Evolutionary conservation across 768 basidiomycete genomes (phyloP).

Genomic region (Lactifluus volemus): DNA sequence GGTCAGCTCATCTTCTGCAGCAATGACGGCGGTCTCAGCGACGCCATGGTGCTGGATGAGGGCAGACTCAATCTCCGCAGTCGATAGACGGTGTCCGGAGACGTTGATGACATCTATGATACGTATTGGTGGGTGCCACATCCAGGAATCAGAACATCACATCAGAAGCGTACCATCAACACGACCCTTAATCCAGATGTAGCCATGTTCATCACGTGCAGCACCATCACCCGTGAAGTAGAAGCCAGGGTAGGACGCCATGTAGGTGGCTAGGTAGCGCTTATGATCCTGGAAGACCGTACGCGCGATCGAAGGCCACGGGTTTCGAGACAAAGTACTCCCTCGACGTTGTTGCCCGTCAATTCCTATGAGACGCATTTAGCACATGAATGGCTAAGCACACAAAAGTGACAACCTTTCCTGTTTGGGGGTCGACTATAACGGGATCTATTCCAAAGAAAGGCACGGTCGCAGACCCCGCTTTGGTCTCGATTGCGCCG

Average conservation of each 20-base stretch:
- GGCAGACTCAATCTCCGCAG: slow-evolving; percentile 96
- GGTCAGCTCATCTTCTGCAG: slow-evolving; percentile 77
- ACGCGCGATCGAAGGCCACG: slow-evolving; percentile 95
- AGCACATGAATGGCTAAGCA: not conserved
- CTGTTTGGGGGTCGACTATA: slow-evolving; percentile 78
- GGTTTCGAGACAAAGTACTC: slow-evolving; percentile 79
- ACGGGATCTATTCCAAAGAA: slow-evolving; percentile 93
- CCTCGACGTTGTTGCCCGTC: slow-evolving; percentile 78
- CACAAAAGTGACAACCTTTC: slow-evolving; percentile 33
- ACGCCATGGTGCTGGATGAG: slow-evolving; percentile 92
- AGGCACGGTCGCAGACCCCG: slow-evolving; percentile 93
- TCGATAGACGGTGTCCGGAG: slow-evolving; percentile 92
- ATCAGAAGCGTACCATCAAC: slow-evolving; percentile 62
- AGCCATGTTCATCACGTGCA: slow-evolving; percentile 87
- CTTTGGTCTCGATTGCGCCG: slow-evolving; percentile 92
- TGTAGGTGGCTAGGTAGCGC: slow-evolving; percentile 71
- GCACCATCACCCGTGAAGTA: slow-evolving; percentile 99
- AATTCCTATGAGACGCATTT: slow-evolving; percentile 37
- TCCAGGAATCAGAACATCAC: not conserved
- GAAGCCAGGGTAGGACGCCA: slow-evolving; percentile 80
- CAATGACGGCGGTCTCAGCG: slow-evolving; percentile 93
- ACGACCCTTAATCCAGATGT: slow-evolving; percentile 98
- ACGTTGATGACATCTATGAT: slow-evolving; percentile 92
- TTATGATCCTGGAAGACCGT: slow-evolving; percentile 90
- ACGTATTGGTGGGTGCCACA: not conserved